Evolutionary conservation across 208 protist species (phyloP).

Genomic region (Wallacemonas sp.): DNA sequence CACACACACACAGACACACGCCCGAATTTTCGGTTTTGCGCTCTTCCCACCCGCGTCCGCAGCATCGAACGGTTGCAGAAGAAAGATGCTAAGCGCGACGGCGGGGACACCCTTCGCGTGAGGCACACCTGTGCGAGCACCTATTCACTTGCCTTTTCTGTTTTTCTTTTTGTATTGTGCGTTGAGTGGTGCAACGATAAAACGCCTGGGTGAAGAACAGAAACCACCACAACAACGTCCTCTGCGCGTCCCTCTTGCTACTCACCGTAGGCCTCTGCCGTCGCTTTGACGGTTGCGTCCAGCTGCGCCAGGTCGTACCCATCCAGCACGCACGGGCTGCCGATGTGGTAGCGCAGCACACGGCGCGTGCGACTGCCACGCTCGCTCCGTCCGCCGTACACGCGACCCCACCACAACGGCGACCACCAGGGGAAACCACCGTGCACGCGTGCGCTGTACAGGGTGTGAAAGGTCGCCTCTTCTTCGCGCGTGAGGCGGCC

Average conservation of each 20-base stretch:
- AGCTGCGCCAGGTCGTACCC: conserved; percentile 21
- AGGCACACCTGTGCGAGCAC: too few species aligned
- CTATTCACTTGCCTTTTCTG: too few species aligned
- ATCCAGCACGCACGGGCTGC: conserved; percentile 15
- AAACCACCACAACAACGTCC: background rate
- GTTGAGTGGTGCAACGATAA: background rate
- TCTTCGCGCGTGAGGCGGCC: background rate
- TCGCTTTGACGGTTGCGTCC: conserved; percentile 12
- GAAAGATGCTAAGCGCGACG: too few species aligned
- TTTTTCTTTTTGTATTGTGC: background rate
- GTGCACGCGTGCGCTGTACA: conserved; percentile 13
- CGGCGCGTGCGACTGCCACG: conserved; percentile 17
- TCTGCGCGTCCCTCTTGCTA: too few species aligned
- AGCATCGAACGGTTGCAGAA: too few species aligned
- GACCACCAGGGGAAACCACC: conserved; percentile 33
- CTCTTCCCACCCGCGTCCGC: too few species aligned
- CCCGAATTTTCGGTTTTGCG: too few species aligned
- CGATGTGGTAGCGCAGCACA: conserved; percentile 46
- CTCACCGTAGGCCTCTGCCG: conserved; percentile 7
- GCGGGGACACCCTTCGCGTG: too few species aligned
- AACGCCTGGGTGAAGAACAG: too few species aligned
- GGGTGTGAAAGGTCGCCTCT: background rate
- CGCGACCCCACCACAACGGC: conserved; percentile 50
- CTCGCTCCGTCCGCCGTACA: conserved; percentile 34
- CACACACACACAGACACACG: too few species aligned